Evolutionary conservation across 2,329 filamentous ascomycete species (phyloP).

Genomic region (Chrysoporthe puriensis): DNA sequence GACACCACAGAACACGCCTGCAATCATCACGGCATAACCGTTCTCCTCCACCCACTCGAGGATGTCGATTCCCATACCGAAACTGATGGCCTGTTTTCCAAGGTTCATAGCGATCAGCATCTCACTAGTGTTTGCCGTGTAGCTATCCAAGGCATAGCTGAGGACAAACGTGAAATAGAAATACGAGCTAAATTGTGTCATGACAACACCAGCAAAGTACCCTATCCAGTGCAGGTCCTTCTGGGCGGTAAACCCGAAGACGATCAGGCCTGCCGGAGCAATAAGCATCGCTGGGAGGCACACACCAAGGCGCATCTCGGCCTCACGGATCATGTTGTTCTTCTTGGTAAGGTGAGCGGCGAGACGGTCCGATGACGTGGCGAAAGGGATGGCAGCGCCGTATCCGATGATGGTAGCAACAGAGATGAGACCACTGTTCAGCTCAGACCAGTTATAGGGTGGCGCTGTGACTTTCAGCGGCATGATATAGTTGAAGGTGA

Average conservation of each 20-base stretch:
- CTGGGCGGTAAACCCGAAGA: slow-evolving; percentile 46
- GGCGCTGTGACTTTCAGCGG: slow-evolving; percentile 49
- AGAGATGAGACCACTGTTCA: slow-evolving; percentile 50
- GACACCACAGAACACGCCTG: slow-evolving; percentile 53
- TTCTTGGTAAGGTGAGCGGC: slow-evolving; percentile 48
- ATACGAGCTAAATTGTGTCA: slow-evolving; percentile 54
- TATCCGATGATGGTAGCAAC: slow-evolving; percentile 43
- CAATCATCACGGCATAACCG: slow-evolving; percentile 57
- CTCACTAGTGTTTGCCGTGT: slow-evolving; percentile 62
- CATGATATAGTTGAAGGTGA: slow-evolving; percentile 55
- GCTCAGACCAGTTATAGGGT: slow-evolving; percentile 51
- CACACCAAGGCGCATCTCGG: slow-evolving; percentile 50
- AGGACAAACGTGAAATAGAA: slow-evolving; percentile 63
- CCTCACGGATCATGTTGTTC: slow-evolving; percentile 51
- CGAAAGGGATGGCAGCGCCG: slow-evolving; percentile 48
- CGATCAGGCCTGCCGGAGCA: slow-evolving; percentile 46
- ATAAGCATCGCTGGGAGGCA: slow-evolving; percentile 44
- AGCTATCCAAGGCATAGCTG: slow-evolving; percentile 63
- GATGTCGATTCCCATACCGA: slow-evolving; percentile 54
- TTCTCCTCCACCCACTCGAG: slow-evolving; percentile 53
- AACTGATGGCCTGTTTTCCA: slow-evolving; percentile 60
- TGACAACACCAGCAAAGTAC: slow-evolving; percentile 54
- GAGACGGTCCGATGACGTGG: slow-evolving; percentile 46
- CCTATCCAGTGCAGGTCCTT: slow-evolving; percentile 47
- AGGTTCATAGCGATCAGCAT: slow-evolving; percentile 65